A percentile compares a stretch with the other conserved stretches of the same genome.
Evolutionary conservation across 306 rosid genomes (phyloP).

Genomic region (Cucumis cinereus): DNA sequence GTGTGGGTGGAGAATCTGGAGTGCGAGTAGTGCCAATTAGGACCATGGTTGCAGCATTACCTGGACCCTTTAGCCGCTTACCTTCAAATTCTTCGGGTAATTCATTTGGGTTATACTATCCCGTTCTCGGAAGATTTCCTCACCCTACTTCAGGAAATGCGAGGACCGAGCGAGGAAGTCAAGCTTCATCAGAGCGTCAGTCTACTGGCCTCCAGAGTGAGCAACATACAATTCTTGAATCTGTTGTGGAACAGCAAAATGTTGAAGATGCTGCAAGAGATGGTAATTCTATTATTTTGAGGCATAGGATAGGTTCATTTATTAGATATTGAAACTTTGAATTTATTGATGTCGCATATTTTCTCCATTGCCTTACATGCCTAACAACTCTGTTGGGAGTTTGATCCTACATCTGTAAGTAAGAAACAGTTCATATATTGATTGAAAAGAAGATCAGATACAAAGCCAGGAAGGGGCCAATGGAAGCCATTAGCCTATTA

Average conservation of each 20-base stretch:
- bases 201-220: constrained; percentile 18
- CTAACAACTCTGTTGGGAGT: not conserved
- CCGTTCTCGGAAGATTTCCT: constrained; percentile 69
- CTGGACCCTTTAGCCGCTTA: constrained; percentile 45
- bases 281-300: constrained; percentile 37
- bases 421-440: not conserved
- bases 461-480: not conserved
- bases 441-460: not conserved
- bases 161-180: constrained; percentile 45
- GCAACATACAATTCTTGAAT: constrained; percentile 26
- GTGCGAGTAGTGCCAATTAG: constrained; percentile 79
- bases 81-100: constrained; percentile 66
- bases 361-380: not conserved
- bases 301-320: not conserved
- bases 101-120: constrained; percentile 72
- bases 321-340: not conserved
- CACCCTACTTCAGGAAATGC: constrained; percentile 47
- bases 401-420: not conserved
- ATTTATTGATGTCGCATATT: not conserved
- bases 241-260: constrained; percentile 33
- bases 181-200: constrained; percentile 40
- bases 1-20: constrained; percentile 48
- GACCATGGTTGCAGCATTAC: constrained; percentile 77
- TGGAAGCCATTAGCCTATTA: not conserved
- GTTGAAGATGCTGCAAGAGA: constrained; percentile 46